Evolutionary conservation across 2,329 filamentous ascomycete species (phyloP), one percentile per base, ranked within the genome.

Genomic region (Incumbomyces delicatus): DNA sequence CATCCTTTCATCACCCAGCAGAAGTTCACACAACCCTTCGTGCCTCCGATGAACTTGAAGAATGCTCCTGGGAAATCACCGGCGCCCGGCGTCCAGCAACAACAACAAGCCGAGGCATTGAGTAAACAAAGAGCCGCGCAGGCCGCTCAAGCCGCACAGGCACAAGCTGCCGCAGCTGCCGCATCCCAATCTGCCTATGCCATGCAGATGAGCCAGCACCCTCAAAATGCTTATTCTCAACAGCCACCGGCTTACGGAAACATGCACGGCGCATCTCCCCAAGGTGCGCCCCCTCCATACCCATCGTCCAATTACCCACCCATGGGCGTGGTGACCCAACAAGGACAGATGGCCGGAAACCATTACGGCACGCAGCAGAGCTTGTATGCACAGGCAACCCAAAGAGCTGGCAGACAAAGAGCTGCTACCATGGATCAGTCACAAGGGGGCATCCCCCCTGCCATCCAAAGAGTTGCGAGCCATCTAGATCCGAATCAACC

Each of bases 1-100:
- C 92, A 98, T 62, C 92, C 92, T 0, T 98, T 98, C 66, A 98
- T 98, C 61, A 98, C 92, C 0, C 92, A 98, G 63, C 85, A 94
- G 61, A 98, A 96, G 70, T 98, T 84, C 62, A 95, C 89, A 0
- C 89, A 88, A 1, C 88, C 89, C 2, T 98, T 98, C 61, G 86
- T 96, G 40, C 92, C 92, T 7, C 90, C 90, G 2, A 95, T 95
- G 88, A 95, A 94, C 60, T 71, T 96, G 50, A 95, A 95, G 64
- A 81, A 87, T 16, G 87, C 85, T 58, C 85, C 86, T 2, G 89
- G 86, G 63, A 79, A 92, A 60, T 94, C 90, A 16, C 87, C 89
- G 12, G 88, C 90, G 5, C 90, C 89, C 4, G 90, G 89, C 33
- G 92, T 94, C 13, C 88, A 95, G 62, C 89, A 95, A 64, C 92